Percentiles rank a stretch among this genome's conserved stretches.
Conservation (phyloP, 1,284 basidiomycete genomes). For the Cryptococcus maquisensis region DNA sequence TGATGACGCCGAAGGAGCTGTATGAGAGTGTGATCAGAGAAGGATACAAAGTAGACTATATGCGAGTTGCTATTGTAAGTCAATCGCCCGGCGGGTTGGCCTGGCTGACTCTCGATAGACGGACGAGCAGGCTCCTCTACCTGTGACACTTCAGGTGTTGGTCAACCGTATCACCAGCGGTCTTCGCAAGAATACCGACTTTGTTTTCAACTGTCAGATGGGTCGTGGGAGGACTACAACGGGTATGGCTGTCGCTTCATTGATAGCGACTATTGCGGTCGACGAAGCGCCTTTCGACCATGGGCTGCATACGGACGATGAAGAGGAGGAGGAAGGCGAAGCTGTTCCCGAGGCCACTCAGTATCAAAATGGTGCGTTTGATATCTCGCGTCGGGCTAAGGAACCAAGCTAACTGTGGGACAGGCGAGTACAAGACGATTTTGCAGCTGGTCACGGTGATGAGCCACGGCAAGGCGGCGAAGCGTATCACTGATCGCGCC, state of each 20-base stretch:
- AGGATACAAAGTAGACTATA: conserved; percentile 82
- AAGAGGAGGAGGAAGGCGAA: conserved; percentile 54
- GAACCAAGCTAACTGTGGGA: conserved; percentile 2
- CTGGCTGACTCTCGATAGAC: conserved; percentile 56
- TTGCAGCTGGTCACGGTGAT: conserved; percentile 64
- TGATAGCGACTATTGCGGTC: conserved; percentile 73
- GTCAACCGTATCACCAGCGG: conserved; percentile 67
- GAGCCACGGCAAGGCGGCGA: conserved; percentile 61
- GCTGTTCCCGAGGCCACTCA: conserved; percentile 78
- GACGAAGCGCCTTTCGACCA: conserved; percentile 18
- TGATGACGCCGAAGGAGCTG: conserved; percentile 78
- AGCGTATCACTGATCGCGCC: conserved; percentile 80
- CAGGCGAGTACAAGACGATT: conserved; percentile 96
- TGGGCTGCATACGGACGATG: conserved; percentile 33
- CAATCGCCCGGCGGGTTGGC: not conserved
- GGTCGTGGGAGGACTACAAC: conserved; percentile 64
- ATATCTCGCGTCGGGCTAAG: not conserved
- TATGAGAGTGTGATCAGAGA: conserved; percentile 54
- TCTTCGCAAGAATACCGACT: conserved; percentile 61
- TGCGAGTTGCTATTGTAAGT: conserved; percentile 76
- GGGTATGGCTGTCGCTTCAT: conserved; percentile 84
- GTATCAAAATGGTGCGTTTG: conserved; percentile 68
- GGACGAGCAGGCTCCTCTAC: conserved; percentile 91
- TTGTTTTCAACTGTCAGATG: conserved; percentile 58
- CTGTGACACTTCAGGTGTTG: conserved; percentile 72